A percentile compares a stretch with the other conserved stretches of the same genome.
phyloP scores from a whole-genome alignment of 345 rosid species.

The Boechera retrofracta region DNA sequence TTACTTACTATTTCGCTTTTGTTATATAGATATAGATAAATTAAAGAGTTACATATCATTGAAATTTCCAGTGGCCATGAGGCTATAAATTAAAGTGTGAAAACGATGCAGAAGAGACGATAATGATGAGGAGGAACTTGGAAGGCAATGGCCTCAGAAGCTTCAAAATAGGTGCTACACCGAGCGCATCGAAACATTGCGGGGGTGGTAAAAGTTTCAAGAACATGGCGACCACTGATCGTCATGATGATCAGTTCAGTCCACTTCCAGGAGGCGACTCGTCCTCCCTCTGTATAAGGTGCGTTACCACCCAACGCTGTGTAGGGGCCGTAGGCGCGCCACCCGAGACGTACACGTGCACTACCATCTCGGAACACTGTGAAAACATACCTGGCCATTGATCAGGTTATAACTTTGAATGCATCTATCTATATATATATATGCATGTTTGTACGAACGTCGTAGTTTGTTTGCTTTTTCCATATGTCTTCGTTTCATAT shows the following conservation, averaged over 20 bases:
- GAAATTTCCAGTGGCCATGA: not conserved
- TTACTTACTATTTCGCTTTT: not conserved
- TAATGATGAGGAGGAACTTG: not conserved
- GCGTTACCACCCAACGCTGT: not conserved
- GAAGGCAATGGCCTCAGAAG: not conserved
- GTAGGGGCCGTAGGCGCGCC: conserved; percentile 12
- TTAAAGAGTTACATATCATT: not conserved
- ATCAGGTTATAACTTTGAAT: not conserved
- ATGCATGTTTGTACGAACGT: not conserved
- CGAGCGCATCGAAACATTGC: not conserved
- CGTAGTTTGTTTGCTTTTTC: not conserved
- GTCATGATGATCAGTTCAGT: not conserved
- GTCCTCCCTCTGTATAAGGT: conserved; percentile 1
- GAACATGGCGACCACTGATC: not conserved
- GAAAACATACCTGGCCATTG: not conserved
- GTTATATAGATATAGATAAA: not conserved
- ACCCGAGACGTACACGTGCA: not conserved
- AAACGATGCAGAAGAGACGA: not conserved
- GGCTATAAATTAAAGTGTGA: not conserved
- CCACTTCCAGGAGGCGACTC: not conserved
- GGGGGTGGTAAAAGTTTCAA: not conserved
- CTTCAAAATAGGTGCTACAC: not conserved
- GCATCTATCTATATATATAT: too few relatives aligned
- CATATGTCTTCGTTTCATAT: not conserved
- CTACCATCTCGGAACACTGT: not conserved